Conservation (phyloP, 352 stramenopile species). For the Phytophthora cactorum region DNA sequence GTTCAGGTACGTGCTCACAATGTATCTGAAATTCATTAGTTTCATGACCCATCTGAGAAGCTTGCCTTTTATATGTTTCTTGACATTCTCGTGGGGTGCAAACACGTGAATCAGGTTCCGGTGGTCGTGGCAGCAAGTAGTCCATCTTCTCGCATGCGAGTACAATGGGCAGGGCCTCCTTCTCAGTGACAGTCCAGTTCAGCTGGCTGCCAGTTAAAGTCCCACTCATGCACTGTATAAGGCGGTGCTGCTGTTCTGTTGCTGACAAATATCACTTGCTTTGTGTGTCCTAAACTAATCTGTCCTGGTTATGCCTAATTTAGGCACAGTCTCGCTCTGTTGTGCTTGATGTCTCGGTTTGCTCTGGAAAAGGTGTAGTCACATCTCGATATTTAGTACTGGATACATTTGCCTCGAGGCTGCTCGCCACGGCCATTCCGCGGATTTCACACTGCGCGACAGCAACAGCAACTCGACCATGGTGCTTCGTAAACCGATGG, state of each 20-base stretch:
- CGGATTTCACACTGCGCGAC: not conserved
- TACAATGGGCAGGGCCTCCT: not conserved
- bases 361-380: too few relatives aligned
- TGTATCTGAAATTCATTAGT: not conserved
- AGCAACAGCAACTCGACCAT: conserved; percentile 12
- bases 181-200: conserved; percentile 5
- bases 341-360: too few relatives aligned
- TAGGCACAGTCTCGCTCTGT: too few relatives aligned
- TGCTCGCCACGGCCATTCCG: too few relatives aligned
- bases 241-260: not conserved
- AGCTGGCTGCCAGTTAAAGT: conserved; percentile 2
- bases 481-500: conserved; percentile 83
- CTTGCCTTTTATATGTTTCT: conserved; percentile 1
- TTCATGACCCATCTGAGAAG: not conserved
- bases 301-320: too few relatives aligned
- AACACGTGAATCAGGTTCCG: not conserved
- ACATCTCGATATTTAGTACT: too few relatives aligned
- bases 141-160: not conserved
- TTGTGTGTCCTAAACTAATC: too few relatives aligned
- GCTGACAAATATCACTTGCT: not conserved
- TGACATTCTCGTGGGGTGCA: not conserved
- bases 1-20: not conserved
- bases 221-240: conserved; percentile 3
- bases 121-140: not conserved
- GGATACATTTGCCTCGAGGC: too few relatives aligned